Base-by-base conservation (phyloP, 331 rosid genomes). In the Phaseolus coccineus region DNA sequence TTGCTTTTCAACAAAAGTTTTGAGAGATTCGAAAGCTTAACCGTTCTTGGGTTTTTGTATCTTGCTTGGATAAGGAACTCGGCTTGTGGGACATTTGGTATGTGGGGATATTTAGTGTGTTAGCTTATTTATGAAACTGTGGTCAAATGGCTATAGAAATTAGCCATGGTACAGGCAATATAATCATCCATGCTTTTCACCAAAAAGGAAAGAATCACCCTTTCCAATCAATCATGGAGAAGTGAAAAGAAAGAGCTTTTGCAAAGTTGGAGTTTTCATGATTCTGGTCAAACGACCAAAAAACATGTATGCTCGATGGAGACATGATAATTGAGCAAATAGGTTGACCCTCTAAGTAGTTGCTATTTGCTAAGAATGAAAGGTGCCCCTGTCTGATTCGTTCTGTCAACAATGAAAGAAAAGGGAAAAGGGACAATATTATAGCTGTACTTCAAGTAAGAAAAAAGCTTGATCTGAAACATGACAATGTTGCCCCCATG, bases 161-260 rank as follows among this genome's bases (percentile, higher is more conserved):
- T 16, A 63, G 3, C 71, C 15, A 66, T 15, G n/a, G 28, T 3
- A 3, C 70, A 10, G 30, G 47, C 33, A 73, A 28, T 4, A 39
- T 14, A 42, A 74, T 75, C 40, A 80, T 56, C 31, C 12, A 67
- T 69, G 55, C 1, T n/a, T 74, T 69, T 69, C 67, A 35, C 48
- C 39, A 8, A 48, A 33, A 25, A 68, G 46, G 30, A 37, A 74
- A 57, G 46, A 75, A 65, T 64, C 22, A 64, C 22, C 57, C 8
- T 68, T 81, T 75, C 2, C 63, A 75, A 74, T 67, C 77, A 75
- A 68, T 67, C 27, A 53, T 50, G 37, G 33, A 53, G 80, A 28
- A 24, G 56, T 39, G n/a, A n/a, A 14, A 65, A 27, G 30, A 2
- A 53, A 35, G n/a, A 27, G n/a, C 5, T 70, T 48, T 62, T 52